Evolutionary conservation across 2,329 filamentous ascomycete species (phyloP).

Genomic region (Stylonectria norvegica): DNA sequence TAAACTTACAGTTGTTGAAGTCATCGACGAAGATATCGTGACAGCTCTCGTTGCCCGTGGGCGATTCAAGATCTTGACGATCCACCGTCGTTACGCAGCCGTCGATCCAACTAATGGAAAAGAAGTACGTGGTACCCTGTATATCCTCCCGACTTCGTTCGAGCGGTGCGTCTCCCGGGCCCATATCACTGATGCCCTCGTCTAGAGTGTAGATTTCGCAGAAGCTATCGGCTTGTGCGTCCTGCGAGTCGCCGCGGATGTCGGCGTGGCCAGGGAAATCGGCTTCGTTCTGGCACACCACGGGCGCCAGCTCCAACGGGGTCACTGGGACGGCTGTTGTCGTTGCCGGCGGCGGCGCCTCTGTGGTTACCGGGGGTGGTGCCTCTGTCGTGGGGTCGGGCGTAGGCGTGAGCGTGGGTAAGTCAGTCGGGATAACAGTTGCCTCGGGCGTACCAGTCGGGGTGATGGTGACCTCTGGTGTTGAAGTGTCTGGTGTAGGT

Average conservation of each 20-base stretch:
- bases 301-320: conserved; percentile 1
- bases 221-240: not conserved
- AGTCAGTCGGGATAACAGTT: not conserved
- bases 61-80: not conserved
- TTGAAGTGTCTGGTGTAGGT: not conserved
- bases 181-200: not conserved
- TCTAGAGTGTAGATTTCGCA: not conserved
- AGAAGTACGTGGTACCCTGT: not conserved
- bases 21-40: not conserved
- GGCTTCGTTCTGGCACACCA: conserved; percentile 1
- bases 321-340: not conserved
- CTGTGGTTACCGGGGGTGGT: not conserved
- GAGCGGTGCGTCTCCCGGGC: not conserved
- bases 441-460: conserved; percentile 2
- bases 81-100: conserved; percentile 5
- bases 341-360: not conserved
- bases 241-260: not conserved
- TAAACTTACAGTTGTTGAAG: conserved; percentile 3
- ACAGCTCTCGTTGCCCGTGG: not conserved
- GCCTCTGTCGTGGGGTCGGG: not conserved
- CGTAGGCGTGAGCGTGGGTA: not conserved
- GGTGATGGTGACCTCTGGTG: not conserved
- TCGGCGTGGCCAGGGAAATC: conserved; percentile 4
- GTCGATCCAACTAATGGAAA: conserved; percentile 6
- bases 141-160: not conserved